Base-by-base conservation (phyloP, 2,329 filamentous ascomycete species). In the Aspergillus aculeatinus region DNA sequence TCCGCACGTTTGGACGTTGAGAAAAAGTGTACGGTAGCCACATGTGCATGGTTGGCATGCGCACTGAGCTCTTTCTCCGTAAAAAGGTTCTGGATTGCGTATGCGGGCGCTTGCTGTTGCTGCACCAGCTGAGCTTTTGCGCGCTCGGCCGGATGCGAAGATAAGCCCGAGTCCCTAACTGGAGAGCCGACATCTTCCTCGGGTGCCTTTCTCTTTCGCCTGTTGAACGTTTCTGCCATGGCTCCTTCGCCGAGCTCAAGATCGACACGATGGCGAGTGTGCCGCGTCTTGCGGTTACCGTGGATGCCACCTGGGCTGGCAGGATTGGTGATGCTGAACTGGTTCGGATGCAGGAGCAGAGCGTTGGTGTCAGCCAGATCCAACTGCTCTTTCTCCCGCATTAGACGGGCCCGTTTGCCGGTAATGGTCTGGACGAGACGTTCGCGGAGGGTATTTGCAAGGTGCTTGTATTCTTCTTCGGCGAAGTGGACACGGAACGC, bases 301-400 rank as follows among this genome's bases (percentile, higher is more conserved):
- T 84, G 82, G 23, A 83, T 77, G 2, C 85, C 85, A 51, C 85
- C 85, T 23, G 86, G 86, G 60, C 84, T 87, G 19, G 81, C 80
- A n/a, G 85, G 85, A 62, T 87, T 84, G 65, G 84, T 85, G 63
- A 88, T 85, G 71, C 83, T 86, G 75, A 87, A 88, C 66, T 89
- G 86, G 63, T 83, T 87, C 14, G 86, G 86, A 63, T 89, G 85
- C 6, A 88, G 80, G 11, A 88, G 82, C 55, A 87, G 80, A 6
- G 86, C 84, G 68, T 87, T 88, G 72, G 83, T 87, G 72, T 89
- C 86, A 3, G 85, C 85, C 60, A 88, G 84, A 65, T 89, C 87
- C 25, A 89, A 77, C 69, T 87, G 85, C 66, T 89, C 86, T 70
- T 88, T 89, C 68, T 89, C 86, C 60, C 84, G 83, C 75, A 85